Evolutionary conservation across 345 rosid genomes (phyloP).

Genomic region (Citrus inodora): DNA sequence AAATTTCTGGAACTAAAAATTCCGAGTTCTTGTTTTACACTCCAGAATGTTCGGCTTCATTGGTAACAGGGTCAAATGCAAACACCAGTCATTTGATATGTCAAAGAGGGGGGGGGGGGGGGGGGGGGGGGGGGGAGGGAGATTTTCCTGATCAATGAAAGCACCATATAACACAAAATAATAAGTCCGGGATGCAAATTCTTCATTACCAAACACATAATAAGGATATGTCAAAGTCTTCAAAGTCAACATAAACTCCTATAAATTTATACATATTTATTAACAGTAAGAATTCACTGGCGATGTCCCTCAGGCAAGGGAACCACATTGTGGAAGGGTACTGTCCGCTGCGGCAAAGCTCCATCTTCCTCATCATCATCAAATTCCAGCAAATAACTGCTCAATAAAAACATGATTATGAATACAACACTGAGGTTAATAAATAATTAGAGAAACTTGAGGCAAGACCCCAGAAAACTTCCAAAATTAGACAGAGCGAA

Average conservation of each 20-base stretch:
- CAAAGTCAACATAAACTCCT: neutral
- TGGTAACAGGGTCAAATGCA: neutral
- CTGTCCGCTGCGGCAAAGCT: constrained; percentile 78
- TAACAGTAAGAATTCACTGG: constrained; percentile 40
- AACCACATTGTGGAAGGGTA: constrained; percentile 80
- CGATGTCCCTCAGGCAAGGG: constrained; percentile 82
- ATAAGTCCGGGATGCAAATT: neutral
- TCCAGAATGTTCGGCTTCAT: neutral
- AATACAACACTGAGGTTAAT: neutral
- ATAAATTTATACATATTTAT: constrained; percentile 25
- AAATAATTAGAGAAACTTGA: neutral
- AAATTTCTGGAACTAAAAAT: neutral
- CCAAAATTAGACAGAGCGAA: neutral
- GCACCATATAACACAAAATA: neutral
- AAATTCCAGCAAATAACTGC: constrained; percentile 84
- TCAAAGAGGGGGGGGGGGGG: neutral
- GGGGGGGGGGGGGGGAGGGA: too few relatives aligned
- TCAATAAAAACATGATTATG: constrained; percentile 10
- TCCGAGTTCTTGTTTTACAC: neutral
- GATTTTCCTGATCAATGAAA: neutral
- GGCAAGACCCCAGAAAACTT: neutral
- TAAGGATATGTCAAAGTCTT: neutral
- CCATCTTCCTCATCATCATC: constrained; percentile 98
- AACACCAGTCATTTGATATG: neutral
- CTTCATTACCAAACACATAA: neutral